Percentiles rank a stretch among this genome's conserved stretches.
Evolutionary conservation across 164 flowering plant genomes (phyloP).

Genomic region (Magnolia kwangsiensis): DNA sequence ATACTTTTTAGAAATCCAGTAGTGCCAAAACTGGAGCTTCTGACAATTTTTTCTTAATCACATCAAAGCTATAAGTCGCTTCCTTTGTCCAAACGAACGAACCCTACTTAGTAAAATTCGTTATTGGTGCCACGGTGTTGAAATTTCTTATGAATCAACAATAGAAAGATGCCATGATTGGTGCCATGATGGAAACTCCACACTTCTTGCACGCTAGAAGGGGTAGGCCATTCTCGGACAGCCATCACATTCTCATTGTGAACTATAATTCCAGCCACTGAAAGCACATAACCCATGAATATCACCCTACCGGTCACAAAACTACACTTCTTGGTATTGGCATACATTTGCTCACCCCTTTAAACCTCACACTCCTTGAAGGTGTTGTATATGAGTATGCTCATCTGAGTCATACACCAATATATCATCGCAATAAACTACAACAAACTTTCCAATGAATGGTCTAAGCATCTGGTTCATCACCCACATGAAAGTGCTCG

Average conservation of each 20-base stretch:
- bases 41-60: neutral
- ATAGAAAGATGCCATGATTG: slow-evolving; percentile 1
- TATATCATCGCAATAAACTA: no score
- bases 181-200: slow-evolving; percentile 2
- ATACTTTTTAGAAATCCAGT: neutral
- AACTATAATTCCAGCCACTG: neutral
- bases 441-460: neutral
- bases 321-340: neutral
- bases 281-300: neutral
- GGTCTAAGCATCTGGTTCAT: neutral
- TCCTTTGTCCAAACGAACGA: neutral
- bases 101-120: neutral
- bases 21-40: neutral
- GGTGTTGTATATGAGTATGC: no score
- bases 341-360: neutral
- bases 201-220: neutral
- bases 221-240: neutral
- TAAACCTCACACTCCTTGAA: neutral
- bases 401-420: no score
- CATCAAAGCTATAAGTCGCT: neutral
- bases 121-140: neutral
- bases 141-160: neutral
- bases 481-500: neutral
- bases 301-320: neutral
- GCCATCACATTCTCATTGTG: neutral